Percentiles rank a stretch among this genome's conserved stretches.
Conservation (phyloP, 441 rosid genomes). For the Gossypium lobatum region DNA sequence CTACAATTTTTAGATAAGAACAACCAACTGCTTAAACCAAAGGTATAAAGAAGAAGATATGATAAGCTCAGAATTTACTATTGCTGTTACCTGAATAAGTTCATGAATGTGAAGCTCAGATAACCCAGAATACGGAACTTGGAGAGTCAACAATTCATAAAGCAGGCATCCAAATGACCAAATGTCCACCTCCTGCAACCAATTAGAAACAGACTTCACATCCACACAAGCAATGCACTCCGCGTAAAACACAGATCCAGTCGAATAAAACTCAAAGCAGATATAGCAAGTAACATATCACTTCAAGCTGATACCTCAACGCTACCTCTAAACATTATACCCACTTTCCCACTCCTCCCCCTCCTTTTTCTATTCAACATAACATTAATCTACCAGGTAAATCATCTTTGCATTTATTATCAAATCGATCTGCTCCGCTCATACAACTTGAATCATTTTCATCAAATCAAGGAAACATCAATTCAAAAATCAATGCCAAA, state of each 20-base stretch:
- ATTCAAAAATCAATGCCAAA: neutral
- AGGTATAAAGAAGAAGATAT: neutral
- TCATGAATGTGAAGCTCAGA: constrained; percentile 69
- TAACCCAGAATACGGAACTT: constrained; percentile 57
- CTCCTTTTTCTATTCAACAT: neutral
- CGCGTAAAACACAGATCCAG: neutral
- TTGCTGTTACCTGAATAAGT: constrained; percentile 54
- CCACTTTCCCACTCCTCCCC: neutral
- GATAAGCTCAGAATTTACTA: neutral
- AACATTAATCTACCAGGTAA: neutral
- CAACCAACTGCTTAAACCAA: constrained; percentile 4
- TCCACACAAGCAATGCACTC: neutral
- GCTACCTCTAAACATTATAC: neutral
- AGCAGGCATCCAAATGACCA: constrained; percentile 96
- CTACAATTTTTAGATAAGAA: constrained; percentile 31
- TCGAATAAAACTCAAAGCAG: neutral
- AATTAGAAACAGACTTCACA: constrained; percentile 13
- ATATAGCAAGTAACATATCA: neutral
- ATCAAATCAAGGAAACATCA: neutral
- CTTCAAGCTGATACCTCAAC: neutral
- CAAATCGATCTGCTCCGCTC: neutral
- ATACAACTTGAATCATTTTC: neutral
- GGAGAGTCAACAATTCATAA: constrained; percentile 77
- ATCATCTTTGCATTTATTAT: neutral
- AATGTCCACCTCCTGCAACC: constrained; percentile 83